Percentiles rank a stretch among this genome's conserved stretches.
Evolutionary conservation across 441 rosid species (phyloP).

Genomic region (Bruguiera hainesii): DNA sequence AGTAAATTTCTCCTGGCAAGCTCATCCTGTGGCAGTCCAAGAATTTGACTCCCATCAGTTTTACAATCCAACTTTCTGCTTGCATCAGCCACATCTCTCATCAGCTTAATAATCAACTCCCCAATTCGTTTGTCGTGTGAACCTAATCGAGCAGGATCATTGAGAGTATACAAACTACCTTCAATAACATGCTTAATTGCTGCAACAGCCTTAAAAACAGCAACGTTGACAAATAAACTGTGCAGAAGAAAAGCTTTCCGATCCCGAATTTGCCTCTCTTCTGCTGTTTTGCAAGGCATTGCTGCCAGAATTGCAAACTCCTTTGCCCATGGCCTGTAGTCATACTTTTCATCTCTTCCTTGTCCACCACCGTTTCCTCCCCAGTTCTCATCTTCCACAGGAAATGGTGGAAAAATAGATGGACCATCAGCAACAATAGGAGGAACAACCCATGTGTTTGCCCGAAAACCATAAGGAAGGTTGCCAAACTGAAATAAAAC

Average conservation of each 20-base stretch:
- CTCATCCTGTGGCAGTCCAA: constrained; percentile 33
- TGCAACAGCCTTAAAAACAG: constrained; percentile 58
- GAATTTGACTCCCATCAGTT: constrained; percentile 31
- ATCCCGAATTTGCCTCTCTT: constrained; percentile 62
- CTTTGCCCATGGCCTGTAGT: constrained; percentile 68
- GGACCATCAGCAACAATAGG: constrained; percentile 49
- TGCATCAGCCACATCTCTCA: constrained; percentile 38
- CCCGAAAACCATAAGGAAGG: constrained; percentile 68
- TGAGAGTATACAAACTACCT: constrained; percentile 22
- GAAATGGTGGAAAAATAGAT: constrained; percentile 42
- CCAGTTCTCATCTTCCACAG: constrained; percentile 62
- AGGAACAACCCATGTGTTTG: constrained; percentile 73
- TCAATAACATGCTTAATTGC: constrained; percentile 34
- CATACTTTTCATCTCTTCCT: constrained; percentile 50
- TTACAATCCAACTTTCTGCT: constrained; percentile 38
- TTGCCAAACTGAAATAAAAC: constrained; percentile 53
- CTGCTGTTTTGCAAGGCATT: constrained; percentile 63
- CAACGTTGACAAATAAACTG: constrained; percentile 52
- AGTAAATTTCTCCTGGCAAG: constrained; percentile 50
- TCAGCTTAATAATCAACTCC: constrained; percentile 48
- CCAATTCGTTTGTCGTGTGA: constrained; percentile 45
- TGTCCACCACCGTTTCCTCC: constrained; percentile 69
- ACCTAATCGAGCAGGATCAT: constrained; percentile 22
- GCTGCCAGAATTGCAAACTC: constrained; percentile 54
- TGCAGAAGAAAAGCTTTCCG: constrained; percentile 71